phyloP scores from a whole-genome alignment of 176 grass and related monocot species.

The Bonia amplexicaulis region DNA sequence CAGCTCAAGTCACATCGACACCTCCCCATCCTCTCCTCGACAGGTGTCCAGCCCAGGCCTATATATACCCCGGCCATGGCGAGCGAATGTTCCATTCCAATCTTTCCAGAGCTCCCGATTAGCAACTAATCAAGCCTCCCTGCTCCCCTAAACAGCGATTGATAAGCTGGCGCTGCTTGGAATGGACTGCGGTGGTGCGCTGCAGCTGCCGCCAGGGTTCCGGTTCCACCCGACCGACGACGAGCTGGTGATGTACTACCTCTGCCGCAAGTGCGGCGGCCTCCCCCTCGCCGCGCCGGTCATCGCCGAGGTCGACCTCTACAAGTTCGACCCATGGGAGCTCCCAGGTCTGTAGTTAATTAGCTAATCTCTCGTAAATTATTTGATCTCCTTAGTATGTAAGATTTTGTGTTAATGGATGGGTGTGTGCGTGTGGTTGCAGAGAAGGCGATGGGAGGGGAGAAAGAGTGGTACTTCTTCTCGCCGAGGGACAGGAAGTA shows the following conservation, averaged over 20 bases:
- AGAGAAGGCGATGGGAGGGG: constrained; percentile 57
- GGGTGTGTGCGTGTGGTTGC: background rate
- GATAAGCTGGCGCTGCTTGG: background rate
- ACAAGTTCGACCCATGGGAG: constrained; percentile 67
- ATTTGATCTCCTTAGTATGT: background rate
- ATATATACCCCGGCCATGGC: background rate
- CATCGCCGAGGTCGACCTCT: constrained; percentile 80
- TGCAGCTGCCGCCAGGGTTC: constrained; percentile 80
- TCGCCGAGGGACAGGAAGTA: constrained; percentile 82
- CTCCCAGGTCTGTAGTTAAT: constrained; percentile 40
- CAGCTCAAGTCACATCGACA: fast-evolving
- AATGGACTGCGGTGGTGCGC: constrained; percentile 65
- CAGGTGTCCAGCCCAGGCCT: background rate
- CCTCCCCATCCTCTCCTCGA: background rate
- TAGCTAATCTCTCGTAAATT: background rate
- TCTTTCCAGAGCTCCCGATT: background rate
- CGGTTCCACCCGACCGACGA: constrained; percentile 94
- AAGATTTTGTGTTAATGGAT: background rate
- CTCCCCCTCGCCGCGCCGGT: constrained; percentile 47
- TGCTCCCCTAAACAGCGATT: background rate
- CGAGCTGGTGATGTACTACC: constrained; percentile 84
- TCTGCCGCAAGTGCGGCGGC: constrained; percentile 65
- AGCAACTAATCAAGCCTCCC: background rate
- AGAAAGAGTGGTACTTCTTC: constrained; percentile 98
- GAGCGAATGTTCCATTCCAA: constrained; percentile 22